A percentile compares a stretch with the other conserved stretches of the same genome.
These are phyloP conservation scores for Phytopythium sindhum DNA, from an alignment of 352 stramenopile species.

Conservation along the genomic window DNA sequence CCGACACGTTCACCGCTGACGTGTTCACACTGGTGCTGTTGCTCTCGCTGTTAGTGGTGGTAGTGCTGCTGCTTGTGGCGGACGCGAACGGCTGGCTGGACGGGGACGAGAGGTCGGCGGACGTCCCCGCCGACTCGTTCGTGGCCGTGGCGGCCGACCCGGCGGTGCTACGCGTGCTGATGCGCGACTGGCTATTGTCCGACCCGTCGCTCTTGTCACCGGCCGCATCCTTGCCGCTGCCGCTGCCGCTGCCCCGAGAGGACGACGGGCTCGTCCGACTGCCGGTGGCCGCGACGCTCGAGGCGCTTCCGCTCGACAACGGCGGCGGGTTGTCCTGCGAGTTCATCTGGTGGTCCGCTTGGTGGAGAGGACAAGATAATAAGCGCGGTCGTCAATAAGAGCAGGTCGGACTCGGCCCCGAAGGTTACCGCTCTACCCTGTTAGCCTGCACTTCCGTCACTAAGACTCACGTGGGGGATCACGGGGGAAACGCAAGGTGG, in stretches of 20 bases:
- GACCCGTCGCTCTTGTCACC: neutral
- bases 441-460: no score
- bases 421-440: no score
- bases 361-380: no score
- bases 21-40: neutral
- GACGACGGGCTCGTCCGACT: neutral
- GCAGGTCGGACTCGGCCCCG: neutral
- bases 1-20: neutral
- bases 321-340: neutral
- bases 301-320: neutral
- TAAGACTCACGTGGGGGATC: no score
- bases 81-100: neutral
- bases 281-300: neutral
- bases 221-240: neutral
- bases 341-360: neutral
- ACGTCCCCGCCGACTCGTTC: neutral
- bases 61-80: slow-evolving; percentile 1
- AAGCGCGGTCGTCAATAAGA: neutral
- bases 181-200: neutral
- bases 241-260: neutral
- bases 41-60: neutral
- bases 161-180: neutral
- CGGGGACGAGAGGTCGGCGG: neutral
- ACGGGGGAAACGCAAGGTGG: no score
- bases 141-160: neutral